Percentiles rank a stretch among this genome's conserved stretches.
These are phyloP conservation scores for Laetiporus sulphureus DNA, from an alignment of 1,284 basidiomycete genomes.

Conservation along the genomic window DNA sequence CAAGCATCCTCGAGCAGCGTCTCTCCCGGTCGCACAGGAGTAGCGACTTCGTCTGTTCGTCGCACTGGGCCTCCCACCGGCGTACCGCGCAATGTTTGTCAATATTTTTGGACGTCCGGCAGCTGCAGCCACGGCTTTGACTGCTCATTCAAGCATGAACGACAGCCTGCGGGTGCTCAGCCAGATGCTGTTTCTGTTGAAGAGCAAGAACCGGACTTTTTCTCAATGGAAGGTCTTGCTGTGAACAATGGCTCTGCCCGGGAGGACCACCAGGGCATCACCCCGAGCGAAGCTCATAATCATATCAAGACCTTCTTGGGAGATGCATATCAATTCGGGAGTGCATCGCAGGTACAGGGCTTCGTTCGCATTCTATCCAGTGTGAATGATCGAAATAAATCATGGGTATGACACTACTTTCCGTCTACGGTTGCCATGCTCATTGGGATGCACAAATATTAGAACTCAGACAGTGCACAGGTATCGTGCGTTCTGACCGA, in stretches of 20 bases:
- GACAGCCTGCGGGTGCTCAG: constrained; percentile 11
- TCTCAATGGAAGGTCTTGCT: constrained; percentile 40
- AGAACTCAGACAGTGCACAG: constrained; percentile 51
- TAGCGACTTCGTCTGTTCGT: constrained; percentile 1
- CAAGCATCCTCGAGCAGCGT: constrained; percentile 7
- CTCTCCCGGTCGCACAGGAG: no score
- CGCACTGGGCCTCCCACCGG: background rate
- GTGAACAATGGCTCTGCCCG: constrained; percentile 11
- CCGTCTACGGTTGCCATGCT: background rate
- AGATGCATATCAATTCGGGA: constrained; percentile 39
- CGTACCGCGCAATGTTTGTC: constrained; percentile 38
- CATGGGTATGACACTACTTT: constrained; percentile 40
- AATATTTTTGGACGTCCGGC: constrained; percentile 46
- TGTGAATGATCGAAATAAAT: constrained; percentile 37
- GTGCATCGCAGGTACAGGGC: constrained; percentile 35
- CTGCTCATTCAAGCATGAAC: constrained; percentile 40
- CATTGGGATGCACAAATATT: background rate
- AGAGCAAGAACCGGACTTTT: constrained; percentile 21
- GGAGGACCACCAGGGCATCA: constrained; percentile 27
- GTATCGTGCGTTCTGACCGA: no score
- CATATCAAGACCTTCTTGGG: constrained; percentile 37
- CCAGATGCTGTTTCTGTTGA: background rate
- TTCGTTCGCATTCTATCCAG: constrained; percentile 44
- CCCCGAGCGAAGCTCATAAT: constrained; percentile 46
- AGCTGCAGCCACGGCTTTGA: constrained; percentile 40